phyloP scores from a whole-genome alignment of 2,329 filamentous ascomycete species.

The Colletotrichum orchidophilum region DNA sequence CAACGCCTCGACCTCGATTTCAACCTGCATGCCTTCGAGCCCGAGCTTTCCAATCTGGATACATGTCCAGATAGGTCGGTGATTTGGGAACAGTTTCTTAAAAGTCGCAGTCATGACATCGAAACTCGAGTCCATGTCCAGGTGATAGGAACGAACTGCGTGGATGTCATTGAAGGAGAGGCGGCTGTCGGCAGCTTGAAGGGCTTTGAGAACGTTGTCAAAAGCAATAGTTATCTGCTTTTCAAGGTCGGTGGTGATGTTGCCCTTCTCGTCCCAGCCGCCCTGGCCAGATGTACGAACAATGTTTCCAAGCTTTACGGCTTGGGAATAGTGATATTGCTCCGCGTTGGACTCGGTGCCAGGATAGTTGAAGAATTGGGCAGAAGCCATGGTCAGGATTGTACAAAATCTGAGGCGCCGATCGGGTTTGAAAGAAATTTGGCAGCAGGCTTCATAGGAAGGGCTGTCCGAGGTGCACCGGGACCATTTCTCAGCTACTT shows the following conservation, averaged over 20 bases:
- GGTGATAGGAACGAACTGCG: slow-evolving; percentile 38
- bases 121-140: slow-evolving; percentile 40
- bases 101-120: slow-evolving; percentile 56
- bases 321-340: slow-evolving; percentile 40
- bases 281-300: slow-evolving; percentile 41
- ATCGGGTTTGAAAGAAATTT: neutral
- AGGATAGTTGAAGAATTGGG: slow-evolving; percentile 32
- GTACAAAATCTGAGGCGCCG: too few relatives aligned
- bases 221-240: slow-evolving; percentile 52
- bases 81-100: slow-evolving; percentile 59
- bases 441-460: neutral
- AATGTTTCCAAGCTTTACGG: slow-evolving; percentile 38
- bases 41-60: slow-evolving; percentile 60
- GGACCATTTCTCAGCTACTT: neutral
- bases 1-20: slow-evolving; percentile 64
- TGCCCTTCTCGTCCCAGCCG: slow-evolving; percentile 36
- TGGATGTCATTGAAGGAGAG: slow-evolving; percentile 46
- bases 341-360: slow-evolving; percentile 36
- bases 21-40: slow-evolving; percentile 61
- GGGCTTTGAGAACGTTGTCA: slow-evolving; percentile 38
- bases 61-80: slow-evolving; percentile 63
- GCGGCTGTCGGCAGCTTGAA: slow-evolving; percentile 36
- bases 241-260: slow-evolving; percentile 38
- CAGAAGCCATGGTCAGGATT: neutral
- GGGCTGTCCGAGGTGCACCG: neutral